Evolutionary conservation across 2,329 filamentous ascomycete species (phyloP).

Genomic region (Alternaria brassicae): DNA sequence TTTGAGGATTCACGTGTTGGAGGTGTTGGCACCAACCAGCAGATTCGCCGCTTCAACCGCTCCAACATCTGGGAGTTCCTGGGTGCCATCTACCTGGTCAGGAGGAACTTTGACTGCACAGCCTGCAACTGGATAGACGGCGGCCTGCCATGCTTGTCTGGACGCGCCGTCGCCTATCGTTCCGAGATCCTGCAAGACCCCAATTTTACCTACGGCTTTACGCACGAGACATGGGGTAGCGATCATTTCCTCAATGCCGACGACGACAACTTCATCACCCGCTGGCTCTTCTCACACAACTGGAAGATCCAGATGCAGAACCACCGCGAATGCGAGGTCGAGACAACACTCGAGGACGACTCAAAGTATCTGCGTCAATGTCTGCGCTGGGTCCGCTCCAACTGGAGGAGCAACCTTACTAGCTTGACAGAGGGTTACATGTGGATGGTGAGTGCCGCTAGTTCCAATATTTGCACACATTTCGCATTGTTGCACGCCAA

Average conservation of each 20-base stretch:
- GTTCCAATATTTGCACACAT: slow-evolving; percentile 33
- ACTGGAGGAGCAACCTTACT: slow-evolving; percentile 96
- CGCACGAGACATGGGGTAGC: slow-evolving; percentile 74
- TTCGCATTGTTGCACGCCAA: slow-evolving; percentile 36
- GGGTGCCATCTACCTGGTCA: slow-evolving; percentile 88
- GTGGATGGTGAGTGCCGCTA: slow-evolving; percentile 72
- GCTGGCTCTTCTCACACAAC: slow-evolving; percentile 89
- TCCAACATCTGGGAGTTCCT: slow-evolving; percentile 83
- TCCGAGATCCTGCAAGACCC: slow-evolving; percentile 85
- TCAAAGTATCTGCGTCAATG: slow-evolving; percentile 92
- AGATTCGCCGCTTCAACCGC: slow-evolving; percentile 73
- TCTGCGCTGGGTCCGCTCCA: slow-evolving; percentile 92
- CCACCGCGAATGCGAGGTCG: slow-evolving; percentile 80
- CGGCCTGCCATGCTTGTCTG: slow-evolving; percentile 95
- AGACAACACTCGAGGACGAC: slow-evolving; percentile 91
- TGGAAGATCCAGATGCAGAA: slow-evolving; percentile 98
- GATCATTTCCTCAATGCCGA: slow-evolving; percentile 92
- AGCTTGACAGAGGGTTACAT: slow-evolving; percentile 86
- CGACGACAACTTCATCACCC: slow-evolving; percentile 97
- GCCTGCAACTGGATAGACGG: slow-evolving; percentile 95
- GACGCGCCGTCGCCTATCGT: slow-evolving; percentile 89
- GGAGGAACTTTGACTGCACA: slow-evolving; percentile 95
- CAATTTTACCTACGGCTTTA: slow-evolving; percentile 87
- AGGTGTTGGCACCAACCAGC: slow-evolving; percentile 90
- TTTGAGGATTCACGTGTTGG: slow-evolving; percentile 86